These are phyloP conservation scores for Microsporum ferrugineum DNA, from an alignment of 2,329 filamentous ascomycete genomes.

Conservation along the genomic window DNA sequence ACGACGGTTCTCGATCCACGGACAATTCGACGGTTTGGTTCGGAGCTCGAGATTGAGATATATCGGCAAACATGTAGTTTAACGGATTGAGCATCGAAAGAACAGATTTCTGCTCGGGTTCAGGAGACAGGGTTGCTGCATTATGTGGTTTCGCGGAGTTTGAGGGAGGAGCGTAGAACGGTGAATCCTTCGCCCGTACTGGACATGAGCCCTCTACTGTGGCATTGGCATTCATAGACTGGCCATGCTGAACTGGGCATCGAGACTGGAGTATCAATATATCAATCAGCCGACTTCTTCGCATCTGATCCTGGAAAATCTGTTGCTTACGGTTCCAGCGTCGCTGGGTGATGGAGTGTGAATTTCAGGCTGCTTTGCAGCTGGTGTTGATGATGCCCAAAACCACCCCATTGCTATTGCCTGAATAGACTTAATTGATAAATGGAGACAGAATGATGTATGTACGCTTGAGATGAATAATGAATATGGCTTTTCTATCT, in stretches of 20 bases:
- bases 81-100: constrained; percentile 62
- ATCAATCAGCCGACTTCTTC: background rate
- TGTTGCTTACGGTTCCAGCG: background rate
- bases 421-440: background rate
- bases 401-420: constrained; percentile 53
- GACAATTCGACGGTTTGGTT: constrained; percentile 65
- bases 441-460: background rate
- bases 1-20: constrained; percentile 69
- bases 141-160: constrained; percentile 21
- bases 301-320: background rate
- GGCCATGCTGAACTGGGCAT: constrained; percentile 55
- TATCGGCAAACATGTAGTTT: constrained; percentile 88
- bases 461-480: background rate
- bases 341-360: background rate
- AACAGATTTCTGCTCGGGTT: constrained; percentile 36
- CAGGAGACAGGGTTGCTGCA: constrained; percentile 20
- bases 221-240: constrained; percentile 21
- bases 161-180: constrained; percentile 33
- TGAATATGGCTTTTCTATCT: background rate
- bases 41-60: constrained; percentile 67
- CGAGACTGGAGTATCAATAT: constrained; percentile 39
- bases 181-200: constrained; percentile 38
- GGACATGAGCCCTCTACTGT: constrained; percentile 32
- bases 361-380: constrained; percentile 38
- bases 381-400: constrained; percentile 48